Evolutionary conservation across 352 stramenopile genomes (phyloP).

Genomic region (Peronospora tabacina): DNA sequence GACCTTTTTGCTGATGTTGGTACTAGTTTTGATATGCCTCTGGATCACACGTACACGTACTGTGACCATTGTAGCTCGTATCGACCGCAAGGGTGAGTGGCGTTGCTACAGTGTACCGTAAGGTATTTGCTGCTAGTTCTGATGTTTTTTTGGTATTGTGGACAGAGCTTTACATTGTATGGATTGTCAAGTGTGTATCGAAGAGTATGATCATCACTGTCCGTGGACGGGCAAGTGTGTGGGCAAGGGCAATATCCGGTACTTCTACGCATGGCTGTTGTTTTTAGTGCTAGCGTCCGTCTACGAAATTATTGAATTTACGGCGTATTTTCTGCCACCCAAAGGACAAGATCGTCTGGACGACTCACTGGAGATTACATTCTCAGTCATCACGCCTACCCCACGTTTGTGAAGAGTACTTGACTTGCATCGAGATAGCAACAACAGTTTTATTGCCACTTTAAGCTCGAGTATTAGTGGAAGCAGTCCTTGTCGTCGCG

Average conservation of each 20-base stretch:
- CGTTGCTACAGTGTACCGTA: background rate
- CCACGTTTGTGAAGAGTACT: constrained; percentile 18
- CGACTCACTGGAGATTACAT: constrained; percentile 30
- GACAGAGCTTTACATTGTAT: constrained; percentile 73
- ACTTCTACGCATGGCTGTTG: constrained; percentile 81
- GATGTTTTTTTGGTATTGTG: background rate
- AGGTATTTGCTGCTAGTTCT: too few relatives aligned
- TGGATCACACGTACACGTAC: constrained; percentile 59
- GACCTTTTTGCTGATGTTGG: background rate
- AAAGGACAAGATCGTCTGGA: constrained; percentile 33
- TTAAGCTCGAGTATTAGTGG: constrained; percentile 6
- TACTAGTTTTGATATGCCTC: constrained; percentile 27
- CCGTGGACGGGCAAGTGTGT: constrained; percentile 91
- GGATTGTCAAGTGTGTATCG: constrained; percentile 83
- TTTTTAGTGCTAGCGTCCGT: constrained; percentile 83
- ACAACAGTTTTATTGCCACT: background rate
- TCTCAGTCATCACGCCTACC: constrained; percentile 7
- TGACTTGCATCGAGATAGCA: constrained; percentile 8
- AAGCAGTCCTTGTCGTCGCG: background rate
- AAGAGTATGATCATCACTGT: constrained; percentile 89
- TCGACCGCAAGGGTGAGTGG: constrained; percentile 52
- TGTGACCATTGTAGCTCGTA: constrained; percentile 78
- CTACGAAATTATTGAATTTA: constrained; percentile 85
- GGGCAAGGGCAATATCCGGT: constrained; percentile 65
- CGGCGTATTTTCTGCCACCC: constrained; percentile 70